A percentile compares a stretch with the other conserved stretches of the same genome.
Evolutionary conservation across 2,329 filamentous ascomycete genomes (phyloP).

Genomic region (Monilinia polystroma): DNA sequence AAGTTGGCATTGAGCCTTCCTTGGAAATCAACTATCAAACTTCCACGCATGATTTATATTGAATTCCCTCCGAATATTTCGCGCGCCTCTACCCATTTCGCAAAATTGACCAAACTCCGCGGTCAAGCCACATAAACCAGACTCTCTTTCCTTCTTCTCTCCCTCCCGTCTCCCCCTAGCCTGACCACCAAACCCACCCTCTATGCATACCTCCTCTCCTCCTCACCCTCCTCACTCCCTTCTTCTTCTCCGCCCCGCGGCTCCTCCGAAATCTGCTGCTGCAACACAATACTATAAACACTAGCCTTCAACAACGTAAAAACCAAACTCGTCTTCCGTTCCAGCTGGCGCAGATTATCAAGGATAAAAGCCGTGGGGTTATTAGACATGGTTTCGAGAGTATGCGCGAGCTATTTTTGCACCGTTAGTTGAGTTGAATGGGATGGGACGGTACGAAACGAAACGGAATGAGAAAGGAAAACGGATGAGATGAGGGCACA

Average conservation of each 20-base stretch:
- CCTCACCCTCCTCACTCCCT: slow-evolving; percentile 13
- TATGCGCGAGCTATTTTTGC: slow-evolving; percentile 52
- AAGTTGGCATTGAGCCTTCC: too few species aligned
- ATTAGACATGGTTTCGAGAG: slow-evolving; percentile 63
- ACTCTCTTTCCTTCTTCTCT: not conserved
- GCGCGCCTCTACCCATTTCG: too few species aligned
- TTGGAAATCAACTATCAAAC: too few species aligned
- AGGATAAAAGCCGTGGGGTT: slow-evolving; percentile 78
- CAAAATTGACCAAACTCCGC: too few species aligned
- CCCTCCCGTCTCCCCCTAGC: not conserved
- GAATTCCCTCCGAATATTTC: too few species aligned
- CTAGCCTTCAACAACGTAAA: slow-evolving; percentile 97
- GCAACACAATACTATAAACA: slow-evolving; percentile 96
- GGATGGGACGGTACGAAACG: not conserved
- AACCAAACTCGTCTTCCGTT: slow-evolving; percentile 91
- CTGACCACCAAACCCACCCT: not conserved
- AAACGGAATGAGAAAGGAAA: not conserved
- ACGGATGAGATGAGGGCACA: not conserved
- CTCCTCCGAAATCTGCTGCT: slow-evolving; percentile 75
- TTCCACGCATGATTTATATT: too few species aligned
- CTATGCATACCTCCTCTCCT: slow-evolving; percentile 11
- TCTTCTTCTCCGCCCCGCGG: slow-evolving; percentile 24
- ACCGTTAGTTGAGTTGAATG: not conserved
- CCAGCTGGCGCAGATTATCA: slow-evolving; percentile 81
- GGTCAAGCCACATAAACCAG: not conserved